Percentiles rank a stretch among this genome's conserved stretches.
These are phyloP conservation scores for Phoma herbarum DNA, from an alignment of 2,329 filamentous ascomycete species.

Conservation along the genomic window DNA sequence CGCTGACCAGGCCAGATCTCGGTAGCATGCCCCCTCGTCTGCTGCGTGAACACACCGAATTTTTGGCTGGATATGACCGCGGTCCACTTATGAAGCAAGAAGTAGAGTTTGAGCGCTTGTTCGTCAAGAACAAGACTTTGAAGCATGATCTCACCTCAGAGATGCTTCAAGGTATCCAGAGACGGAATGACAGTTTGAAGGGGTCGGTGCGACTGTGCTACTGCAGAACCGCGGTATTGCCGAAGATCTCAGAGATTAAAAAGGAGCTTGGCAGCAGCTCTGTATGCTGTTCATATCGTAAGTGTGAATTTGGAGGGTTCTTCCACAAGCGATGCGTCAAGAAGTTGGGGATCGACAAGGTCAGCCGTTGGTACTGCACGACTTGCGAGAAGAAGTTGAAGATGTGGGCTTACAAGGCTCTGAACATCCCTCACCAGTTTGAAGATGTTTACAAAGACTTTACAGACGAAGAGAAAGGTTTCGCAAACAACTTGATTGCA, in stretches of 20 bases:
- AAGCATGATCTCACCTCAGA: conserved; percentile 15
- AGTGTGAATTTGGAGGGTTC: conserved; percentile 24
- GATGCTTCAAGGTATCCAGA: conserved; percentile 21
- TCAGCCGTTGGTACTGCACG: conserved; percentile 39
- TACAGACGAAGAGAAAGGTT: background rate
- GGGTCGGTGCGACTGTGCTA: conserved; percentile 30
- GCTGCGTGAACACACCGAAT: conserved; percentile 23
- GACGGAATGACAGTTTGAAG: background rate
- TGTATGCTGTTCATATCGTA: conserved; percentile 28
- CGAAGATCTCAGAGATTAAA: background rate
- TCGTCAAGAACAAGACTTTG: conserved; percentile 22
- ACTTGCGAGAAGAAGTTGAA: conserved; percentile 32
- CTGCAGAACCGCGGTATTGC: conserved; percentile 19
- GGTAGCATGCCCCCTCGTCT: conserved; percentile 25
- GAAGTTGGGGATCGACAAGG: conserved; percentile 28
- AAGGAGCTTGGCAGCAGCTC: conserved; percentile 2
- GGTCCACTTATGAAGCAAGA: conserved; percentile 32
- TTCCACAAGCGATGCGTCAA: conserved; percentile 40
- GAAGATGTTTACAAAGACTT: background rate
- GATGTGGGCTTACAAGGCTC: conserved; percentile 9
- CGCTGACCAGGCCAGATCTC: background rate
- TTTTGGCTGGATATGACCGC: conserved; percentile 12
- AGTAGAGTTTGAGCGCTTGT: conserved; percentile 24
- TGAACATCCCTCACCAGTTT: conserved; percentile 8
- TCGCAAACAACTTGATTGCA: background rate